Base-by-base conservation (phyloP, 441 rosid species). In the Gossypium schwendimanii region DNA sequence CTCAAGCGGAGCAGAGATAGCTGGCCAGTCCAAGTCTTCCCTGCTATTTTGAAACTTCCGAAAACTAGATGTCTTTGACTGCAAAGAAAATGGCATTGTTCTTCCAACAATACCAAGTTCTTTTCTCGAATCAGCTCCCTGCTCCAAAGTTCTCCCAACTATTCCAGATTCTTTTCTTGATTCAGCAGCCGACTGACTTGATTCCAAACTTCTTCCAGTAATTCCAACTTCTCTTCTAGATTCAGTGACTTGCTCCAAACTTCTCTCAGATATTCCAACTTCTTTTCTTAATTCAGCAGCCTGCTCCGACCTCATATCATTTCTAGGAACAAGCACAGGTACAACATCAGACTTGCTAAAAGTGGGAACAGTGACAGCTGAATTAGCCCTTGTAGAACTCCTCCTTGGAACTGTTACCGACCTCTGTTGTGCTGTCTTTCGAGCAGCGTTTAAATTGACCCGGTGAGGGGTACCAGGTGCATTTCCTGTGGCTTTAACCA, bases 41-140 rank as follows among this genome's bases (percentile, higher is more conserved):
- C 91, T 84, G 79, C 80, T 78, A 77, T 73, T 88, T 18, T 91
- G 80, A 69, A 81, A 76, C 86, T 84, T 93, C 68, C 86, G 86
- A 67, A 84, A 80, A 75, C 85, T 97, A 79, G 86, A 70, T 20
- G 89, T 63, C 80, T 86, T 90, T 47, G 96, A 89, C 82, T 93
- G 99, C 91, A 93, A 82, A 39, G 99, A 91, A 84, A 93, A 96
- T 50, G 97, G 99, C 98, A 93, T 96, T 57, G 97, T 84, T 80
- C 98, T 92, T 63, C 88, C 96, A 71, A 86, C 93, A 74, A 91
- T 88, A 76, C 87, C 90, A 65, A 83, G 81, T 72, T 96, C 97
- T 83, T 89, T 85, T 83, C 88, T 87, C 75, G 87, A 81, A 79
- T 90, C 97, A 85, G 86, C 77, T 60, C 81, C 84, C 73, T 80